Percentiles rank a stretch among this genome's conserved stretches.
Evolutionary conservation across 129 eudicot species (phyloP).

Genomic region (Helianthus tuberosus): DNA sequence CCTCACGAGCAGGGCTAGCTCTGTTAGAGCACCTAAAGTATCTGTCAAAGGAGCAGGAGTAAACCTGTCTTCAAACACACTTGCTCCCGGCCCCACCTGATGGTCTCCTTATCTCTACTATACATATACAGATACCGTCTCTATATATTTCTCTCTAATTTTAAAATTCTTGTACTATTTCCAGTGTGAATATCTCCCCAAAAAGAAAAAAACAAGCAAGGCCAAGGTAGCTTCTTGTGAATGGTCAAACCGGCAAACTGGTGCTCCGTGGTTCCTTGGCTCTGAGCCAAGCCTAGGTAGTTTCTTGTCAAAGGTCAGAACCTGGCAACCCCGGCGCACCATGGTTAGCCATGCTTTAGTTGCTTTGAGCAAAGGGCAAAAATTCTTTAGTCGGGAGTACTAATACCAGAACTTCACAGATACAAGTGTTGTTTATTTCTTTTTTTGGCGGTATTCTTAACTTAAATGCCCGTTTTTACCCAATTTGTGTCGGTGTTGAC

Average conservation of each 20-base stretch:
- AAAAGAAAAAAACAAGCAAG: constrained; percentile 8
- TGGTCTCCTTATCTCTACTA: not conserved
- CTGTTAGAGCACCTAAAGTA: constrained; percentile 52
- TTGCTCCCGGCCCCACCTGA: constrained; percentile 66
- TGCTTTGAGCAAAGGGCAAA: constrained; percentile 1
- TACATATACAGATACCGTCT: not conserved
- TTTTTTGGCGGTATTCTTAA: too few relatives aligned
- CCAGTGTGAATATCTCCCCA: constrained; percentile 34
- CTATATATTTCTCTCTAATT: constrained; percentile 26
- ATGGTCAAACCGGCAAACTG: not conserved
- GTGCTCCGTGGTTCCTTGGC: constrained; percentile 43
- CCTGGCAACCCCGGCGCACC: constrained; percentile 36
- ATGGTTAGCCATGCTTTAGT: constrained; percentile 21
- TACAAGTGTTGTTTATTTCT: constrained; percentile 21
- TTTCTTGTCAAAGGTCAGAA: constrained; percentile 13
- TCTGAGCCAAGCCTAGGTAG: not conserved
- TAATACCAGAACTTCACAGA: constrained; percentile 32
- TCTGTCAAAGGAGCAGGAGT: constrained; percentile 84
- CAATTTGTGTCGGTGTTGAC: too few relatives aligned
- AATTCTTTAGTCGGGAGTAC: constrained; percentile 29
- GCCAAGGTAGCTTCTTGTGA: not conserved
- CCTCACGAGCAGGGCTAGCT: constrained; percentile 69
- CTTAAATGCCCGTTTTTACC: too few relatives aligned
- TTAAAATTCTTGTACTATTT: constrained; percentile 26
- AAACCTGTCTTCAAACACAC: constrained; percentile 49